Conservation (phyloP, 78 protist species). For the Dictyostelium capitatum region DNA sequence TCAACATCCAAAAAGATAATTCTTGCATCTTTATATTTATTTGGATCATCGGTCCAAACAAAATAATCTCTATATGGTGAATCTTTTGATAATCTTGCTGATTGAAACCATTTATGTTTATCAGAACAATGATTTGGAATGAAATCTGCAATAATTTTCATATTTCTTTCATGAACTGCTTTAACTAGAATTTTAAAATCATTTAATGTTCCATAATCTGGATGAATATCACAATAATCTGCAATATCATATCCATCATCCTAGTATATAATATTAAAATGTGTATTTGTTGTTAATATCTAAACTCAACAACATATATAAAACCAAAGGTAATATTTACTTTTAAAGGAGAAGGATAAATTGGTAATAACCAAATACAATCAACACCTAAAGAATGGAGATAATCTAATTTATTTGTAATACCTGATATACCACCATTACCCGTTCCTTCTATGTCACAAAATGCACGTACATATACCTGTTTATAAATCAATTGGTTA, state of each 20-base stretch:
- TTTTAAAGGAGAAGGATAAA: slow-evolving; percentile 86
- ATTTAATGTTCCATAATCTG: slow-evolving; percentile 86
- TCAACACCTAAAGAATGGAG: slow-evolving; percentile 85
- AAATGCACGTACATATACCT: slow-evolving; percentile 86
- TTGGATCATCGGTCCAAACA: slow-evolving; percentile 82
- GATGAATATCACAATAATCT: slow-evolving; percentile 90
- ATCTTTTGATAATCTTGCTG: slow-evolving; percentile 65
- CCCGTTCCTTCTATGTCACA: slow-evolving; percentile 87
- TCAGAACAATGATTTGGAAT: slow-evolving; percentile 92
- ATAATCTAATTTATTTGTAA: slow-evolving; percentile 84
- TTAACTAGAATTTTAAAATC: slow-evolving; percentile 84
- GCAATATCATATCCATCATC: slow-evolving; percentile 93
- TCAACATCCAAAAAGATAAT: slow-evolving; percentile 88
- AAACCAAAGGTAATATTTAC: too few relatives aligned
- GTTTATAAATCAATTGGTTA: background rate
- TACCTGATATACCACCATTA: slow-evolving; percentile 87
- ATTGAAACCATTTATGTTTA: slow-evolving; percentile 90
- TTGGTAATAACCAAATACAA: slow-evolving; percentile 91
- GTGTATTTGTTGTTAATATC: background rate
- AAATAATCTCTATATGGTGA: slow-evolving; percentile 86
- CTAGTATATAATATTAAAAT: background rate
- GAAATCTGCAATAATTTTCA: slow-evolving; percentile 87
- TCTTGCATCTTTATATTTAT: slow-evolving; percentile 80
- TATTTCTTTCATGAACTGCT: slow-evolving; percentile 86
- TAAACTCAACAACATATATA: too few relatives aligned